Evolutionary conservation across 2,329 filamentous ascomycete genomes (phyloP).

Genomic region (Fusarium pseudonygamai): DNA sequence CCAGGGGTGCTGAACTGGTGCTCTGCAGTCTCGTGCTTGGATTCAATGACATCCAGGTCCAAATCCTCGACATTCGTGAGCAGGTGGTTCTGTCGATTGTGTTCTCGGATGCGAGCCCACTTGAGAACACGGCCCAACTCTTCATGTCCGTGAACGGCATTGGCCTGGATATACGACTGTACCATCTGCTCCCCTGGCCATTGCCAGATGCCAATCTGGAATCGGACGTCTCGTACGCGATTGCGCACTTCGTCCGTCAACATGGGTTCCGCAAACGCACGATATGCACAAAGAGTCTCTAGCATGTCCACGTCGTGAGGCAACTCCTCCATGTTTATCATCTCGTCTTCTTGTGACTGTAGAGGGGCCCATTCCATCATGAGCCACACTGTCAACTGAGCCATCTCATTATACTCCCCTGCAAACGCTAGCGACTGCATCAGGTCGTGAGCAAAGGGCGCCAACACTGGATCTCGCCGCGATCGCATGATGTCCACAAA

Average conservation of each 20-base stretch:
- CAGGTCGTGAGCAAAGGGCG: slow-evolving; percentile 63
- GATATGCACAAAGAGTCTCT: slow-evolving; percentile 57
- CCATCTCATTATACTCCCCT: slow-evolving; percentile 68
- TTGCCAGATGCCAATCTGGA: slow-evolving; percentile 39
- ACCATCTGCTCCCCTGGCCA: slow-evolving; percentile 55
- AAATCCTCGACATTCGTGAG: slow-evolving; percentile 8
- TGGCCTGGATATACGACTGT: slow-evolving; percentile 44
- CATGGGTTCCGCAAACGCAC: slow-evolving; percentile 57
- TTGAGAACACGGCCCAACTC: slow-evolving; percentile 41
- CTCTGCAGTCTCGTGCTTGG: background rate
- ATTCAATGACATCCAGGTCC: background rate
- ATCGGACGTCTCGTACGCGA: slow-evolving; percentile 44
- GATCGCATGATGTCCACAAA: slow-evolving; percentile 47
- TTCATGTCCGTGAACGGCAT: slow-evolving; percentile 38
- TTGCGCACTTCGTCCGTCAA: slow-evolving; percentile 47
- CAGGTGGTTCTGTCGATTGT: slow-evolving; percentile 2
- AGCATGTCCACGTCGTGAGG: slow-evolving; percentile 48
- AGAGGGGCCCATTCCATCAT: slow-evolving; percentile 54
- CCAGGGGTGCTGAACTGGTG: background rate
- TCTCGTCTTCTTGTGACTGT: slow-evolving; percentile 48
- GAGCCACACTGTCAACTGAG: slow-evolving; percentile 68
- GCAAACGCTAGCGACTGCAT: slow-evolving; percentile 70
- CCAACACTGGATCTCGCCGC: slow-evolving; percentile 47
- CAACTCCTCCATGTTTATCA: slow-evolving; percentile 48
- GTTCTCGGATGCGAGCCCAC: slow-evolving; percentile 27